Evolutionary conservation across 306 rosid genomes (phyloP), one percentile per base, ranked within the genome.

Genomic region (Vigna unguiculata): DNA sequence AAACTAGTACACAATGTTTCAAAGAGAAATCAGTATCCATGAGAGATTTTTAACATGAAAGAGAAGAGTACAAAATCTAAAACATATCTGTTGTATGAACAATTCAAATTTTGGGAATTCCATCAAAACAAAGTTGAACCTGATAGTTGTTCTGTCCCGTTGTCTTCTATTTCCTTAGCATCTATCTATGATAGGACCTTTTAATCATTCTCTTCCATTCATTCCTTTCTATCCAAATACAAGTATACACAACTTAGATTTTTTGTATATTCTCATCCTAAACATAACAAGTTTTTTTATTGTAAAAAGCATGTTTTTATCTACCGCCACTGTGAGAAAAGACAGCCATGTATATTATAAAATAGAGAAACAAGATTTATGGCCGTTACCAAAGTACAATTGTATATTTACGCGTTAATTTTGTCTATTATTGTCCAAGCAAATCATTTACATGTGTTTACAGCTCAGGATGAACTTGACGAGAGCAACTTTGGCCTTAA

Each of bases 381-480:
- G 34, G 0, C 11, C 7, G 32, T 32, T 47, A 32, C 4, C 20
- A n/a, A n/a, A 58, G 28, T 62, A 51, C 64, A 52, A 65, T 21
- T 24, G 8, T 3, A 16, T 4, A 21, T 32, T 47, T 22, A 60
- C 47, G 65, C 30, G 47, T 58, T 51, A 9, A 57, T 46, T 58
- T 46, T 69, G 64, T 49, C 64, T 12, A 36, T 7, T 63, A 49
- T 65, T 52, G 13, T 65, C 24, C 55, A 14, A 55, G 21, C 67
- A 40, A 22, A 55, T 6, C 1, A 53, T 3, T 67, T 22, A 11
- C 28, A 14, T 20, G 24, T 52, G 52, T 43, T 20, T 64, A 64
- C 79, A 72, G 74, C 60, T 72, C 7, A 62, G 28, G 17, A 58
- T 22, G 72, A 59, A 38, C 25, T 32, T 48, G 65, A 60, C 11